Conservation (phyloP, 495 filamentous ascomycete species). For the Penicillium flavigenum region DNA sequence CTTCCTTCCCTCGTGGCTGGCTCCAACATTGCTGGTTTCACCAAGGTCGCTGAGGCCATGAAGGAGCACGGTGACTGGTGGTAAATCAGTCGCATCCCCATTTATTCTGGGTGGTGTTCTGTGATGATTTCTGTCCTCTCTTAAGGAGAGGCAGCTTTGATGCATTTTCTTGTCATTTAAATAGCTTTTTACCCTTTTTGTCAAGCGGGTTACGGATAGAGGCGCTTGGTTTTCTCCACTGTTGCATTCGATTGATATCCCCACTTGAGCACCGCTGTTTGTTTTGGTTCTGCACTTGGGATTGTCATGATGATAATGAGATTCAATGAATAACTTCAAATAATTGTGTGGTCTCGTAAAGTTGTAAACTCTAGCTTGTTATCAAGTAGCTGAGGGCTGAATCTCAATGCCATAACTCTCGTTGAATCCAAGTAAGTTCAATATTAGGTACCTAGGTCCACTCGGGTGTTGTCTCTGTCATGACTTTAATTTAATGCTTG, state of each 20-base stretch:
- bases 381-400: not conserved
- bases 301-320: slow-evolving; percentile 34
- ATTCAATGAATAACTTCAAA: slow-evolving; percentile 26
- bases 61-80: slow-evolving; percentile 98
- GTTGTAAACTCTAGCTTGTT: not conserved
- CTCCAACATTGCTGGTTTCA: slow-evolving; percentile 95
- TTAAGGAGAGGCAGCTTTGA: slow-evolving; percentile 19
- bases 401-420: not conserved
- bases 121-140: slow-evolving; percentile 17
- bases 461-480: not conserved
- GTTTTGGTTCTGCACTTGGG: slow-evolving; percentile 21
- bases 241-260: slow-evolving; percentile 36
- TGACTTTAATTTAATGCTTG: not conserved
- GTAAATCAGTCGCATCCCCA: slow-evolving; percentile 40
- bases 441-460: not conserved
- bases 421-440: not conserved
- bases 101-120: slow-evolving; percentile 11
- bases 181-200: slow-evolving; percentile 25
- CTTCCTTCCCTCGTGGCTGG: slow-evolving; percentile 89
- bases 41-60: slow-evolving; percentile 94
- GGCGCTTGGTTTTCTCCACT: slow-evolving; percentile 38
- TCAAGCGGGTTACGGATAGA: slow-evolving; percentile 42
- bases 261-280: slow-evolving; percentile 27
- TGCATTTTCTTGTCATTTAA: slow-evolving; percentile 26
- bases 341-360: not conserved